Evolutionary conservation across 2,329 filamentous ascomycete species (phyloP).

Genomic region (Epichloe sylvatica): DNA sequence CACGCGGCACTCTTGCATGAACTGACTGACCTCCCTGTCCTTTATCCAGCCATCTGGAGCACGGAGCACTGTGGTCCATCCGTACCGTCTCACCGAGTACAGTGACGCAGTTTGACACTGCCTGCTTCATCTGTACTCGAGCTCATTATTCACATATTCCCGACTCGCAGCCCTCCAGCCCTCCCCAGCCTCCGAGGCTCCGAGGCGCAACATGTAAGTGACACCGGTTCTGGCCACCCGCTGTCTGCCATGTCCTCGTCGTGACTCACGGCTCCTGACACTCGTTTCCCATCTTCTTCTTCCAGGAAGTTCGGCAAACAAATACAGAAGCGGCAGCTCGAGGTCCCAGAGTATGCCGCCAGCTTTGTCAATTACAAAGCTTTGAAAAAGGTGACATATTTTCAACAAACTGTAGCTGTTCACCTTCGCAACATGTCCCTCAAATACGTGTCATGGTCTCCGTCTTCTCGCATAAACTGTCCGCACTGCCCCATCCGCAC

Average conservation of each 20-base stretch:
- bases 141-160: background rate
- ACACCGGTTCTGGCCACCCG: background rate
- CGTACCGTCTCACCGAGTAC: background rate
- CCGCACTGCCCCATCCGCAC: background rate
- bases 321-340: constrained; percentile 96
- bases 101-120: background rate
- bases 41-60: background rate
- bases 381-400: constrained; percentile 68
- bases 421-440: background rate
- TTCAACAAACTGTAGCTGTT: background rate
- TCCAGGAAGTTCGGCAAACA: constrained; percentile 98
- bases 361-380: constrained; percentile 99
- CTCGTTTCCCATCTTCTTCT: constrained; percentile 2
- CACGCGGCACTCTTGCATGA: constrained; percentile 13
- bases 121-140: background rate
- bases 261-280: constrained; percentile 4
- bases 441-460: background rate
- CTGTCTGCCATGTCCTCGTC: background rate
- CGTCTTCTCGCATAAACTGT: background rate
- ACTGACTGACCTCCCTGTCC: constrained; percentile 6
- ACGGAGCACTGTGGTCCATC: background rate
- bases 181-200: constrained; percentile 3
- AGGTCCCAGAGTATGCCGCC: constrained; percentile 96
- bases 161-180: constrained; percentile 2
- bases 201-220: constrained; percentile 23